Evolutionary conservation across 2,329 filamentous ascomycete species (phyloP).

Genomic region (Penicillium vulpinum): DNA sequence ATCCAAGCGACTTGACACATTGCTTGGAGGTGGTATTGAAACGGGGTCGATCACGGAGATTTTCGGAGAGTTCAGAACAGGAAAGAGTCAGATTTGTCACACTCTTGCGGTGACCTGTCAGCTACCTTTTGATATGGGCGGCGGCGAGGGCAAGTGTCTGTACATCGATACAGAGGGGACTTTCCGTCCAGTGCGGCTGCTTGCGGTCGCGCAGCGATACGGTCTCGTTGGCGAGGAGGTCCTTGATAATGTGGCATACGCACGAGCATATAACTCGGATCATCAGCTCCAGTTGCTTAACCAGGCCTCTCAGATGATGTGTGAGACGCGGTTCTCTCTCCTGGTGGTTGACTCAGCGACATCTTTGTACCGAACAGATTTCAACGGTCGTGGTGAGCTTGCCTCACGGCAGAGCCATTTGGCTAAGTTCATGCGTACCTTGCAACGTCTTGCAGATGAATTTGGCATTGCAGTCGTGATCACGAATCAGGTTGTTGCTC

Average conservation of each 20-base stretch:
- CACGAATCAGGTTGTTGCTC: conserved; percentile 97
- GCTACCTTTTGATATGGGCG: conserved; percentile 97
- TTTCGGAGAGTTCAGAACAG: conserved; percentile 96
- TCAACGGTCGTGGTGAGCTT: conserved; percentile 92
- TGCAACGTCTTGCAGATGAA: conserved; percentile 59
- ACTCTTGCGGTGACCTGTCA: conserved; percentile 98
- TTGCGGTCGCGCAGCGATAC: conserved; percentile 91
- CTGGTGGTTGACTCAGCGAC: conserved; percentile 96
- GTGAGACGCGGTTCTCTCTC: conserved; percentile 93
- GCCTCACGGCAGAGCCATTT: conserved; percentile 75
- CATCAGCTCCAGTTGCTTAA: conserved; percentile 94
- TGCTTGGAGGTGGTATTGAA: conserved; percentile 91
- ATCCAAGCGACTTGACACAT: conserved; percentile 93
- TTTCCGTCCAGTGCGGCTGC: conserved; percentile 84
- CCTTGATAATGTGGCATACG: conserved; percentile 96
- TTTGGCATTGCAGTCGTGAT: conserved; percentile 99
- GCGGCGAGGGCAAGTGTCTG: conserved; percentile 94
- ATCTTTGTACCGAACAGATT: conserved; percentile 92
- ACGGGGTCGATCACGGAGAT: conserved; percentile 98
- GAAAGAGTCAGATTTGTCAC: conserved; percentile 98
- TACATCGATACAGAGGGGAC: conserved; percentile 99
- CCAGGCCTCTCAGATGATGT: conserved; percentile 98
- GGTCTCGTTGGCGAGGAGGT: conserved; percentile 96
- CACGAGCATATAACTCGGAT: conserved; percentile 96
- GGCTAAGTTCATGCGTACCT: conserved; percentile 51